These are phyloP conservation scores for Rhizoclosmatium globosum DNA, from an alignment of 192 early-diverging fungal species.

Conservation along the genomic window DNA sequence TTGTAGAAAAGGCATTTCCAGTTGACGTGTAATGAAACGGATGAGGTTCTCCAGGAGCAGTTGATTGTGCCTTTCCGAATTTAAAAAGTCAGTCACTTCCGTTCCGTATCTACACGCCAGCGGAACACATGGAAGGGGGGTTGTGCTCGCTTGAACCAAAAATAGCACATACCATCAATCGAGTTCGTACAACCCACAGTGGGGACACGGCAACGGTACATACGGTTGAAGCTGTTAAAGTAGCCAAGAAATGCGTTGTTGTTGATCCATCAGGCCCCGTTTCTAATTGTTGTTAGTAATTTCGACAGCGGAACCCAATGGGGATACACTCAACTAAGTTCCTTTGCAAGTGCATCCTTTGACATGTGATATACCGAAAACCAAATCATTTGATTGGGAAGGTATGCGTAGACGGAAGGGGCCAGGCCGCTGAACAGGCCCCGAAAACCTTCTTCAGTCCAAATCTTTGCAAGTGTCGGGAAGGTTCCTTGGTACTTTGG, in stretches of 20 bases:
- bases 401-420: conserved; percentile 86
- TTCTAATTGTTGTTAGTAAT: not conserved
- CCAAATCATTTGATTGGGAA: conserved; percentile 93
- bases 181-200: conserved; percentile 89
- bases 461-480: conserved; percentile 76
- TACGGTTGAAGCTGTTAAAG: conserved; percentile 17
- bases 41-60: conserved; percentile 49
- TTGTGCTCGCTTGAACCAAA: too few relatives aligned
- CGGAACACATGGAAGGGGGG: not conserved
- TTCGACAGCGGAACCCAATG: not conserved
- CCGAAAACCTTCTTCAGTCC: conserved; percentile 80
- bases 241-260: conserved; percentile 25
- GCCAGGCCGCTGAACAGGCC: conserved; percentile 91
- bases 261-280: conserved; percentile 24
- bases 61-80: conserved; percentile 71
- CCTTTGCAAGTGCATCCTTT: conserved; percentile 56
- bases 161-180: conserved; percentile 77
- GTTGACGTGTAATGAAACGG: conserved; percentile 86
- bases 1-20: conserved; percentile 79
- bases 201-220: conserved; percentile 79
- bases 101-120: not conserved
- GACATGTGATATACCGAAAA: conserved; percentile 88
- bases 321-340: conserved; percentile 35
- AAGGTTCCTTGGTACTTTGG: conserved; percentile 68
- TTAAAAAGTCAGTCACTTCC: not conserved